Conservation (phyloP, 495 filamentous ascomycete species). For the Cairneyella variabilis region DNA sequence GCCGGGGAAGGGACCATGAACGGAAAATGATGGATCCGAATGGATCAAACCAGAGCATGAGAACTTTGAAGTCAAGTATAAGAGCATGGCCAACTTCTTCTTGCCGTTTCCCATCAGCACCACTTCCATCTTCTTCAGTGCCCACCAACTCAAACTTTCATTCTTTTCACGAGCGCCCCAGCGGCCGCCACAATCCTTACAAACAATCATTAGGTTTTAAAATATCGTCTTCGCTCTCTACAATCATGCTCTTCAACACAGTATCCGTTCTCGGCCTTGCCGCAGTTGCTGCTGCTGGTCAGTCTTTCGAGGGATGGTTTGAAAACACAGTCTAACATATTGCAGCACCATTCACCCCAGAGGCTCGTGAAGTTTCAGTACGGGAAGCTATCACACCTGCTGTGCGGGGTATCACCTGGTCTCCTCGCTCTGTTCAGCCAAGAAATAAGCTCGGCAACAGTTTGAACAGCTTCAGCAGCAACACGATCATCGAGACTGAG, state of each 20-base stretch:
- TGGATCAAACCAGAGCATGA: slow-evolving; percentile 6
- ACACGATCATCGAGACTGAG: background rate
- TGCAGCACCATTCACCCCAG: slow-evolving; percentile 16
- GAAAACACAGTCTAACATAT: background rate
- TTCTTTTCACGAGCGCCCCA: slow-evolving; percentile 30
- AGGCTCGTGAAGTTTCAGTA: slow-evolving; percentile 7
- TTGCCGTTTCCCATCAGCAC: slow-evolving; percentile 11
- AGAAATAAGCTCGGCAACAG: slow-evolving; percentile 2
- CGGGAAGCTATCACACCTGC: slow-evolving; percentile 6
- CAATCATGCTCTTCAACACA: slow-evolving; percentile 23
- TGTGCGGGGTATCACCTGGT: slow-evolving; percentile 18
- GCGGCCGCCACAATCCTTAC: slow-evolving; percentile 24
- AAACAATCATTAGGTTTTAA: slow-evolving; percentile 15
- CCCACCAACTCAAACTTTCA: slow-evolving; percentile 11
- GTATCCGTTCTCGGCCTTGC: slow-evolving; percentile 19
- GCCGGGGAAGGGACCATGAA: slow-evolving; percentile 2
- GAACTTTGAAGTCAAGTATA: slow-evolving; percentile 14
- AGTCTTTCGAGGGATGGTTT: background rate
- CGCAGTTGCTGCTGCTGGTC: slow-evolving; percentile 19
- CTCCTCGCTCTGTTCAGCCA: slow-evolving; percentile 8
- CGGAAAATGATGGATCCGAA: slow-evolving; percentile 24
- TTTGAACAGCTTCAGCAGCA: slow-evolving; percentile 11
- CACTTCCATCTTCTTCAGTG: slow-evolving; percentile 12
- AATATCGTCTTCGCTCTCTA: slow-evolving; percentile 4
- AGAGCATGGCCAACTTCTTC: slow-evolving; percentile 1